phyloP scores from a whole-genome alignment of 768 basidiomycete species.

The Trametes maxima region DNA sequence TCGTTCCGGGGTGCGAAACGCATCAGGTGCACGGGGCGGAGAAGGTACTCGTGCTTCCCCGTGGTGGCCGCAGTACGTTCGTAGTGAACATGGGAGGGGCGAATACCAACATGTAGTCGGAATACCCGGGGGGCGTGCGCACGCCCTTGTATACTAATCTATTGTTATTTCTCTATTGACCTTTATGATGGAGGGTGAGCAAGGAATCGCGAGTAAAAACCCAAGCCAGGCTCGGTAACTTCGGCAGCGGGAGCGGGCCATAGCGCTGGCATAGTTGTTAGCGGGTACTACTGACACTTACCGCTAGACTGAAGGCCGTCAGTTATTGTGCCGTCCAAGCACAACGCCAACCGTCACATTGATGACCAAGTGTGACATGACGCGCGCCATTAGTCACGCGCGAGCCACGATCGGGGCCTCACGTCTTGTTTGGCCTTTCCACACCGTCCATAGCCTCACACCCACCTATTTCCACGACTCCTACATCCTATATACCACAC shows the following conservation, averaged over 20 bases:
- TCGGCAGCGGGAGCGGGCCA: not conserved
- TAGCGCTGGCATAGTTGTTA: too few relatives aligned
- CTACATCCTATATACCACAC: not conserved
- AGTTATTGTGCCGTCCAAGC: too few relatives aligned
- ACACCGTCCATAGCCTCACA: not conserved
- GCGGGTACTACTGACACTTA: too few relatives aligned
- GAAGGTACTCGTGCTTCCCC: constrained; percentile 77
- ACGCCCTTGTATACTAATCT: not conserved
- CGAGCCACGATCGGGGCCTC: not conserved
- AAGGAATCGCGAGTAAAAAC: too few relatives aligned
- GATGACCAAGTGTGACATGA: constrained; percentile 14
- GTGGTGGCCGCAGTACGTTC: constrained; percentile 81
- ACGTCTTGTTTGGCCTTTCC: constrained; percentile 7
- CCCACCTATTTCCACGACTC: not conserved
- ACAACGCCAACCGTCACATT: constrained; percentile 23
- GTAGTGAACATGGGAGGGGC: constrained; percentile 68
- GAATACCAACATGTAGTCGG: constrained; percentile 10
- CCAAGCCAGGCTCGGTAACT: not conserved
- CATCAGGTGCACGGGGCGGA: constrained; percentile 87
- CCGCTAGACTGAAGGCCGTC: too few relatives aligned
- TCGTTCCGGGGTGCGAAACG: constrained; percentile 70
- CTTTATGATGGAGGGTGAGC: too few relatives aligned
- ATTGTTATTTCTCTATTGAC: not conserved
- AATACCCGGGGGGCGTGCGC: not conserved
- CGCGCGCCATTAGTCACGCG: constrained; percentile 16